Evolutionary conservation across 2,329 filamentous ascomycete species (phyloP), one percentile per base, ranked within the genome.

Genomic region (Pseudogymnoascus destructans): DNA sequence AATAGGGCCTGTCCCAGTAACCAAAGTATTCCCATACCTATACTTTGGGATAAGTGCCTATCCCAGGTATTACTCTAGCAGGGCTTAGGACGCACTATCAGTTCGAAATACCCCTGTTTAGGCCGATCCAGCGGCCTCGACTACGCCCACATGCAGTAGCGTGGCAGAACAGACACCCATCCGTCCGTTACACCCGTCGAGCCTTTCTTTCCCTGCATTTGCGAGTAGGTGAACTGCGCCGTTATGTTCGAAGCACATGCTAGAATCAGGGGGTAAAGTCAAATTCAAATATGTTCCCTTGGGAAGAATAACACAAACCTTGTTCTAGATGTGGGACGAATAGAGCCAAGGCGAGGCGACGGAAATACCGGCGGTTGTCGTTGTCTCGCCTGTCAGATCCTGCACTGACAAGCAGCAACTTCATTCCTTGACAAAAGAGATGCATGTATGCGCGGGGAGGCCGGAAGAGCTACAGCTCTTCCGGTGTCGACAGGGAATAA

Each of bases 51-150:
- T 19, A 52, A 52, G 46, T 30, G 46, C 10, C 25, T 9, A 32
- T 52, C n/a, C 46, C 46, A 52, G n/a, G 32, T 52, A 52, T 52
- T 52, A 30, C 25, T 52, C 46, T 52, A 52, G 46, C 46, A 52
- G 46, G 46, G 46, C 46, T 30, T 30, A 25, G 25, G 46, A 52
- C 46, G 15, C 46, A 52, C 46, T 52, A 52, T 52, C 46, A 52
- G 32, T 52, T 52, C 25, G 46, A 52, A 30, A 52, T 52, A 52
- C 46, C 46, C 46, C 25, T 52, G 46, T 32, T 32, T 13, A 19
- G 11, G 46, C 25, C 46, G 25, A 52, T 52, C 25, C 46, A 52
- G 46, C 25, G 25, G 46, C 46, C 46, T 52, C 46, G 46, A 52
- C 46, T 52, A 10, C 32, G 46, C 46, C 46, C 46, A 52, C 46